Evolutionary conservation across 768 basidiomycete species (phyloP), one percentile per base, ranked within the genome.

Genomic region (Jaapia argillacea): DNA sequence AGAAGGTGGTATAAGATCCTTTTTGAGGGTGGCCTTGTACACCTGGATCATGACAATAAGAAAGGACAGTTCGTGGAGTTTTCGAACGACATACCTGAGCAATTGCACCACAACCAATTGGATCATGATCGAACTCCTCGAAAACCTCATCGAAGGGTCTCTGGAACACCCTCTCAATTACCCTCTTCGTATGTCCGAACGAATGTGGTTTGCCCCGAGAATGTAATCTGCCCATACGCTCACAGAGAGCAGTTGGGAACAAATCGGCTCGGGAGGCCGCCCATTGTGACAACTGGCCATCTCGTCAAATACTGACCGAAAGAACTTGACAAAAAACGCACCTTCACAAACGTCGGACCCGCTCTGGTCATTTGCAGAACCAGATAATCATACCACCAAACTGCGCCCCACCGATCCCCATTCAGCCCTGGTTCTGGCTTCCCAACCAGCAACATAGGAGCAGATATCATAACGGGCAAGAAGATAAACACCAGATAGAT

Each of bases 71-170:
- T 41, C 26, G 40, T 16, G 36, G 28, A 24, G 40, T 42, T 6
- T 45, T 45, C 12, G 35, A 23, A 42, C 13, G 36, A 51, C 58
- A 39, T 48, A 75, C n/a, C 81, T 99, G 96, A 16, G 94, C 96
- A 49, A 99, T 96, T n/a, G 96, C 93, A 21, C 96, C 96, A 6
- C 85, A 87, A n/a, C 96, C 96, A 41, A 99, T 94, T 3, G 96
- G 93, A 4, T 58, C 68, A 46, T 79, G 70, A 44, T 88, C 79
- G 55, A 99, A 98, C 45, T 86, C 76, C 51, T 90, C 87, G 52
- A 99, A 98, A 7, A 97, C 86, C 10, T 96, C 73, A 4, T 81
- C 71, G 55, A 99, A 96, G 4, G 80, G 77, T 27, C 77, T 70
- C 39, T 80, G 77, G 59, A 98, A 98, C 16, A 88, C 88, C 3